Evolutionary conservation across 176 grass and related monocot genomes (phyloP).

Genomic region (Coix lacrymajobi): DNA sequence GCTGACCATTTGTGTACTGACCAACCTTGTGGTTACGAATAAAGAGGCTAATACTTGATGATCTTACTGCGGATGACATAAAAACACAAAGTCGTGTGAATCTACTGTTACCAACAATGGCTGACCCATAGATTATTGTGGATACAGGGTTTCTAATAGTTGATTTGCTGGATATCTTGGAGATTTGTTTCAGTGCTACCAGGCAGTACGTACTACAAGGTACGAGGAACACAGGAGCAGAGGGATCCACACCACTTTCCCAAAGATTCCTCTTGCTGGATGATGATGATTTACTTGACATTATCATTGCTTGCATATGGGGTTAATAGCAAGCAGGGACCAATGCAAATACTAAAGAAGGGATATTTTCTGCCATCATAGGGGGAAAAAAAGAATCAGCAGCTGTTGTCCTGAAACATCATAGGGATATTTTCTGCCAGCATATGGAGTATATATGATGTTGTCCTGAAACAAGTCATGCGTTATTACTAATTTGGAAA

Average conservation of each 20-base stretch:
- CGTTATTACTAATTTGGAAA: too few relatives aligned
- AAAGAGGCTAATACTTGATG: not conserved
- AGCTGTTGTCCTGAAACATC: too few relatives aligned
- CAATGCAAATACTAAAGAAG: too few relatives aligned
- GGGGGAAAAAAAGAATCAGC: too few relatives aligned
- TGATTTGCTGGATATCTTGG: slow-evolving; percentile 11
- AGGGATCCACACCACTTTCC: slow-evolving; percentile 36
- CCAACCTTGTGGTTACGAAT: too few relatives aligned
- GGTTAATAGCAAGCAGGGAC: too few relatives aligned
- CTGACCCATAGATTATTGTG: not conserved
- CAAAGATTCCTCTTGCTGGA: slow-evolving; percentile 52
- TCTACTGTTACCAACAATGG: not conserved
- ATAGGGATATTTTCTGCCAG: too few relatives aligned
- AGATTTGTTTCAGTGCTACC: not conserved
- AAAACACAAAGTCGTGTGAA: not conserved
- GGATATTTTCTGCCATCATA: too few relatives aligned
- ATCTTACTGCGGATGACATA: not conserved
- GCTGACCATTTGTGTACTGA: too few relatives aligned
- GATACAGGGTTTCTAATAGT: slow-evolving; percentile 17
- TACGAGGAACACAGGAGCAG: not conserved
- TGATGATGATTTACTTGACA: not conserved
- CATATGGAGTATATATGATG: too few relatives aligned
- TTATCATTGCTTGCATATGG: too few relatives aligned
- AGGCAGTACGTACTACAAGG: not conserved
- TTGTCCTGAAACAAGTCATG: too few relatives aligned